A percentile compares a stretch with the other conserved stretches of the same genome.
These are phyloP conservation scores for Plasmodium gonderi DNA, from an alignment of 169 alveolate species.

Conservation along the genomic window DNA sequence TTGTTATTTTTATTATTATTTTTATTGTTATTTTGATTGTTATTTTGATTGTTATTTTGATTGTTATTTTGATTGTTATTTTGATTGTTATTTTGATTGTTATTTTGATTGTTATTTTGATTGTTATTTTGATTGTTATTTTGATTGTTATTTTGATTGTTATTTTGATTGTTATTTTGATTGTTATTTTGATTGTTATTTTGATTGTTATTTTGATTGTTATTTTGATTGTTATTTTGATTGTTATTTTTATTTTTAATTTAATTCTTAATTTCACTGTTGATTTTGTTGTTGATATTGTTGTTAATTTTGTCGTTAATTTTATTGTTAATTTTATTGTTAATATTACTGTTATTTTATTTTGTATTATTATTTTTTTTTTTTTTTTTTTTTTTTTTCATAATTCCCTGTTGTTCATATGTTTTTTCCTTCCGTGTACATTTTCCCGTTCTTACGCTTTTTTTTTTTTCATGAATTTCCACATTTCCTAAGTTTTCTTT, in stretches of 20 bases:
- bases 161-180: background rate
- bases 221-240: background rate
- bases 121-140: background rate
- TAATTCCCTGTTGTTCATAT: background rate
- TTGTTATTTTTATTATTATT: background rate
- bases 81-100: background rate
- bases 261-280: background rate
- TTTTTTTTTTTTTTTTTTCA: background rate
- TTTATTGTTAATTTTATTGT: background rate
- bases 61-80: background rate
- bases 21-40: background rate
- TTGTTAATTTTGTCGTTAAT: background rate
- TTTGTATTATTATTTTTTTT: background rate
- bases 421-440: background rate
- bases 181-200: background rate
- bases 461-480: background rate
- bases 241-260: background rate
- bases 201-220: background rate
- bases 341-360: background rate
- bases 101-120: background rate
- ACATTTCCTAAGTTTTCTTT: background rate
- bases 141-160: background rate
- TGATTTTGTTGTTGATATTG: background rate
- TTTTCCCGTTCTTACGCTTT: background rate
- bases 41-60: background rate